Base-by-base conservation (phyloP, 2,329 filamentous ascomycete species). In the Paraconiothyrium brasiliense region DNA sequence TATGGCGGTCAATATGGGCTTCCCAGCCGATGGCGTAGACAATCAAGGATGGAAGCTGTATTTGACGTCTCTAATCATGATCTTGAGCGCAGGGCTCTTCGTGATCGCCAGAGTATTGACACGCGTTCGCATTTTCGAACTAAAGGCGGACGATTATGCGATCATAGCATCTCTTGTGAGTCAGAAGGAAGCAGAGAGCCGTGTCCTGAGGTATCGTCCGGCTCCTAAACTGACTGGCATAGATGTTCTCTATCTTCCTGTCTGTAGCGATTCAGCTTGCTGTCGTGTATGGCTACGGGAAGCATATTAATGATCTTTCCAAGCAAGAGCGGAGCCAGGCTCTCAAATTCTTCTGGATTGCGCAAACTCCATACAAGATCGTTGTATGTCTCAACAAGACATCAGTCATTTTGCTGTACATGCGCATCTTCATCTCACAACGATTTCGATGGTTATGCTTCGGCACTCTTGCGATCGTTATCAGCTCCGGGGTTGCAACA, bases 31-130 rank as follows among this genome's bases (percentile, higher is more conserved):
- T 43, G 50, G 50, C 3, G 20, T 27, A 37, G 49, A 24, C 8
- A 48, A 48, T 16, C 57, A 59, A 27, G 50, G 57, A n/a, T 59
- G 57, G 50, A 59, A 59, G 44, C 20, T 59, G n/a, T 59, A 59
- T 22, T 44, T 59, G 32, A 54, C 57, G 10, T 59, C 49, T 39
- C 35, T 59, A 41, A 59, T 59, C 39, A 59, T 59, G 57, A 37
- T 59, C 5, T 37, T 59, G 5, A 22, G 24, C 48, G 50, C 57
- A 11, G 57, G 50, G 22, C 57, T 59, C 16, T 13, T 37, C 8
- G 57, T 59, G 14, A 27, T 59, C 16, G 50, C 43, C 13, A 54
- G 57, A 37, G 39, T 59, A 14, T 24, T 27, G 43, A 54, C 57
- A 8, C 49, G 57, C 13, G 34, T 59, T n/a, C 50, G 27, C 30